Percentiles rank a stretch among this genome's conserved stretches.
phyloP scores from a whole-genome alignment of 2,329 filamentous ascomycete genomes.

The Venturia pyrina region DNA sequence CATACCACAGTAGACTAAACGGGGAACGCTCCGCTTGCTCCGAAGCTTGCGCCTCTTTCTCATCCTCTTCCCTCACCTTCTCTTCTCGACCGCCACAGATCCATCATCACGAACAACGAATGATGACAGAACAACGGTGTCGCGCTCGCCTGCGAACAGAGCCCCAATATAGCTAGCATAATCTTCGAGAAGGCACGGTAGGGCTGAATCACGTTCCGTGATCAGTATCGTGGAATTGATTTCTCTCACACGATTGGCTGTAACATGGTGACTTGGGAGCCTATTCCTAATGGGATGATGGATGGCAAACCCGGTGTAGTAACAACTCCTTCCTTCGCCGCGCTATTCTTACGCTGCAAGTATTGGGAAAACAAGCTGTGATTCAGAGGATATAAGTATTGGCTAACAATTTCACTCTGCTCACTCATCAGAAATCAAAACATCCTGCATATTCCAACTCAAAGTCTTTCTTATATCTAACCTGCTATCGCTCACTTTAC shows the following conservation, averaged over 20 bases:
- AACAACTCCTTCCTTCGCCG: neutral
- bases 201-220: neutral
- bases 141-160: neutral
- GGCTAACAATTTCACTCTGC: neutral
- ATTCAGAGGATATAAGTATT: conserved; percentile 6
- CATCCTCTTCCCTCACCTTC: neutral
- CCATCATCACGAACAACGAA: neutral
- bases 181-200: neutral
- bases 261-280: neutral
- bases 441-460: neutral
- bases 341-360: neutral
- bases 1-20: too few species aligned
- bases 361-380: neutral
- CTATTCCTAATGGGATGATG: neutral
- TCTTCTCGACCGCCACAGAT: neutral
- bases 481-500: neutral
- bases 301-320: neutral
- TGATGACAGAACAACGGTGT: neutral
- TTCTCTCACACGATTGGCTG: neutral
- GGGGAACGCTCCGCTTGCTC: neutral
- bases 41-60: neutral
- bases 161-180: neutral
- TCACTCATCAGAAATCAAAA: neutral
- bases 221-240: neutral
- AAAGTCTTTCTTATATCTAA: neutral